These are phyloP conservation scores for Luzula sylvatica DNA, from an alignment of 176 grass and related monocot species.

Conservation along the genomic window DNA sequence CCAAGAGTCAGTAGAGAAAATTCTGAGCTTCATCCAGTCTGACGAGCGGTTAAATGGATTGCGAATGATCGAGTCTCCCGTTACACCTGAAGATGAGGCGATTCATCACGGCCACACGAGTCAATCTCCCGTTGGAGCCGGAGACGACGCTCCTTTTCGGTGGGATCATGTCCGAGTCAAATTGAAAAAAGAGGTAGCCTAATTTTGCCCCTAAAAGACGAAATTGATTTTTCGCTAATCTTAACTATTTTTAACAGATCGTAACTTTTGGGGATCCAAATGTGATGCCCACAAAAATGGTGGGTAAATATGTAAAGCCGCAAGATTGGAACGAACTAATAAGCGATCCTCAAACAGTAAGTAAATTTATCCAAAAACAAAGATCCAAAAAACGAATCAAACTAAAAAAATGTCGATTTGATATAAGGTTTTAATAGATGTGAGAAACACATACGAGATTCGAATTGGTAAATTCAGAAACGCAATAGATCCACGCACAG, in stretches of 20 bases:
- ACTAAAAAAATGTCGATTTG: no score
- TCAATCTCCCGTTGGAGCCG: conserved; percentile 77
- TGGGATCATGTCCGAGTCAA: conserved; percentile 99
- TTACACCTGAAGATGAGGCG: conserved; percentile 93
- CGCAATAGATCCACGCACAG: conserved; percentile 72
- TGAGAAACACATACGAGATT: conserved; percentile 90
- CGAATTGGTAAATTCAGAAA: conserved; percentile 93
- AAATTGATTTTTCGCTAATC: conserved; percentile 13
- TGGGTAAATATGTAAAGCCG: conserved; percentile 88
- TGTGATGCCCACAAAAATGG: conserved; percentile 73
- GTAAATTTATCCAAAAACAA: no score
- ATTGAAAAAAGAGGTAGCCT: conserved; percentile 83
- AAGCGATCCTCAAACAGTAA: conserved; percentile 72
- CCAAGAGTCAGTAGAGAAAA: conserved; percentile 51
- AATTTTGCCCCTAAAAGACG: no score
- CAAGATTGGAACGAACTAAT: conserved; percentile 89
- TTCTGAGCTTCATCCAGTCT: conserved; percentile 71
- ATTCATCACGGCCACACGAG: conserved; percentile 87
- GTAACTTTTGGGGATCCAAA: conserved; percentile 79
- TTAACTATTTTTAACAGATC: conserved; percentile 38
- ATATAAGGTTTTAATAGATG: conserved; percentile 97
- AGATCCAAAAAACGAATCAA: no score
- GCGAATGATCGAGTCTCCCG: conserved; percentile 70
- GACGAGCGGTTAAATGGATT: conserved; percentile 60
- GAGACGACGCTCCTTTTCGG: conserved; percentile 86